A percentile compares a stretch with the other conserved stretches of the same genome.
Evolutionary conservation across 176 grass and related monocot species (phyloP).

Genomic region (Cenchrus fungigraminus): DNA sequence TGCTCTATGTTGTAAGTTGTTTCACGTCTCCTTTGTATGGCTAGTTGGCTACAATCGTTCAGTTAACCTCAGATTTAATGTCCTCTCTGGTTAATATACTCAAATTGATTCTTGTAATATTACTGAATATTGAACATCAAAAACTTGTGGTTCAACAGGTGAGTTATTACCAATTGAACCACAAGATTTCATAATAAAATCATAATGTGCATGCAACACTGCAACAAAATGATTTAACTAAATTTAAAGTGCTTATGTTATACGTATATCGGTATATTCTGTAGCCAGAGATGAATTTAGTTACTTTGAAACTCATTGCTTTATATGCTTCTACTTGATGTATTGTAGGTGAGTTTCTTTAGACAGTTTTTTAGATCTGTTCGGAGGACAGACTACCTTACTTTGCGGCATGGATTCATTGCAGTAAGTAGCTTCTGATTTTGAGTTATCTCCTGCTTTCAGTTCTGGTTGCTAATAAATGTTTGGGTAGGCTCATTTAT

Average conservation of each 20-base stretch:
- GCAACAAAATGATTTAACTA: neutral
- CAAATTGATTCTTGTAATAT: neutral
- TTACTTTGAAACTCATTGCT: neutral
- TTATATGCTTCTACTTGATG: slow-evolving; percentile 2
- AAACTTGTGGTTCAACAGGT: neutral
- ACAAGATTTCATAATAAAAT: neutral
- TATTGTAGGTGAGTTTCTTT: slow-evolving; percentile 79
- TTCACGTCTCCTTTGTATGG: neutral
- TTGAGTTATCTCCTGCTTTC: neutral
- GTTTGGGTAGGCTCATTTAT: slow-evolving; percentile 73
- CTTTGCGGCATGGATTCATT: slow-evolving; percentile 86
- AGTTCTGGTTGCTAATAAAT: slow-evolving; percentile 4
- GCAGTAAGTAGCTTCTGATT: slow-evolving; percentile 54
- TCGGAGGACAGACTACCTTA: slow-evolving; percentile 75
- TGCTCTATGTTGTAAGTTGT: slow-evolving; percentile 77
- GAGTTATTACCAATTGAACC: neutral
- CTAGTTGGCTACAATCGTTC: neutral
- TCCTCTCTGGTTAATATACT: neutral
- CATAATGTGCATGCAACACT: neutral
- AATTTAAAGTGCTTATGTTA: neutral
- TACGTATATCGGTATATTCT: neutral
- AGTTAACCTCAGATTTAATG: neutral
- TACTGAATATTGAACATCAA: neutral
- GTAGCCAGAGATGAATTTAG: slow-evolving; percentile 6
- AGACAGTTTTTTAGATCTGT: slow-evolving; percentile 83